phyloP scores from a whole-genome alignment of 441 rosid species.

The Populus hybrid region DNA sequence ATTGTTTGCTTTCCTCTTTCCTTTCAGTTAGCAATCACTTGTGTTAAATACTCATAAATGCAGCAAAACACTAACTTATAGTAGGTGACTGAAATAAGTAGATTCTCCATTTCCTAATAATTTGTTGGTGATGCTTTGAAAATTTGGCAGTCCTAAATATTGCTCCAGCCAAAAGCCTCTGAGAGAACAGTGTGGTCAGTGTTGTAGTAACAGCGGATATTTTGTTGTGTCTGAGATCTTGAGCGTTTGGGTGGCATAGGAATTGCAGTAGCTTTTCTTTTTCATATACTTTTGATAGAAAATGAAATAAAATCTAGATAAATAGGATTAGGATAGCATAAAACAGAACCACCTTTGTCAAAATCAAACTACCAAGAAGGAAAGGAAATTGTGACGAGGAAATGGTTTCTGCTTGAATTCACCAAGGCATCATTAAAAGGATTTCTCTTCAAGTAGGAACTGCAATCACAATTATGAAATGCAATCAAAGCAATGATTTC shows the following conservation, averaged over 20 bases:
- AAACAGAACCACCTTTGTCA: too few species aligned
- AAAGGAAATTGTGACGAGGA: too few species aligned
- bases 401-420: neutral
- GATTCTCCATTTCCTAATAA: neutral
- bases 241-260: too few species aligned
- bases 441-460: neutral
- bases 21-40: neutral
- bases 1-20: neutral
- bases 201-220: neutral
- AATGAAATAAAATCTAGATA: too few species aligned
- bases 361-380: too few species aligned
- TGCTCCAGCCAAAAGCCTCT: neutral
- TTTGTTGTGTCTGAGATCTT: too few species aligned
- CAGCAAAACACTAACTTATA: neutral
- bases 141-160: neutral
- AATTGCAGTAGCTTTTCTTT: too few species aligned
- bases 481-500: too few species aligned
- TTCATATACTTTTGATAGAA: too few species aligned
- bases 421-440: neutral
- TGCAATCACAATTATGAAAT: too few species aligned
- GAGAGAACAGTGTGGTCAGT: neutral
- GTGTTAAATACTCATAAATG: neutral
- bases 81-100: neutral
- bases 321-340: too few species aligned
- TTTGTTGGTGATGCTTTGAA: neutral